A percentile compares a stretch with the other conserved stretches of the same genome.
phyloP scores from a whole-genome alignment of 192 early-diverging fungal genomes.

The Backusella circina region DNA sequence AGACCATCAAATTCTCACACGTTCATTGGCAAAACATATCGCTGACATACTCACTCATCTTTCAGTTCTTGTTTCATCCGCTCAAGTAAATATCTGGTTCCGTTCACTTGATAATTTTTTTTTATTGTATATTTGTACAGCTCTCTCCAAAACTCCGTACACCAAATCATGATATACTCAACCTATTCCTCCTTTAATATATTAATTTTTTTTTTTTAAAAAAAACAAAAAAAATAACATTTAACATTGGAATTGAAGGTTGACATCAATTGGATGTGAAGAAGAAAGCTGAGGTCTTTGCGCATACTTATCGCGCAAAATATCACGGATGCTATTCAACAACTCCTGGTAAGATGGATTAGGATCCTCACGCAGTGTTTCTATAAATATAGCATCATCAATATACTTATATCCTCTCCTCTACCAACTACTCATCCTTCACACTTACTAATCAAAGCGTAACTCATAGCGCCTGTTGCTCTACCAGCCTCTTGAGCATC shows the following conservation, averaged over 20 bases:
- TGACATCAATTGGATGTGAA: conserved; percentile 51
- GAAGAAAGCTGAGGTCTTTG: conserved; percentile 81
- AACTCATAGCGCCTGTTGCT: conserved; percentile 73
- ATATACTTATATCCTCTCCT: not conserved
- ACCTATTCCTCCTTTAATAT: too few species aligned
- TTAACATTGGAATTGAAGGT: conserved; percentile 25
- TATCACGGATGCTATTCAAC: conserved; percentile 61
- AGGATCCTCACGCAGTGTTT: conserved; percentile 50
- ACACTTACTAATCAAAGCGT: conserved; percentile 65
- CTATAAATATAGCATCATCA: not conserved
- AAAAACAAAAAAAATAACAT: too few species aligned
- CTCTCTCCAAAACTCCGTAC: too few species aligned
- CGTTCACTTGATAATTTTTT: too few species aligned
- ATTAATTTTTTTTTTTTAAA: too few species aligned
- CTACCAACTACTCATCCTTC: too few species aligned
- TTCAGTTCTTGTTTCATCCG: too few species aligned
- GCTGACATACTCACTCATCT: too few species aligned
- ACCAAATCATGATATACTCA: not conserved
- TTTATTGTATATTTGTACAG: too few species aligned
- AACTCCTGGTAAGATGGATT: conserved; percentile 68
- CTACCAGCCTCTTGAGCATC: conserved; percentile 60
- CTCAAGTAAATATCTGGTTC: too few species aligned
- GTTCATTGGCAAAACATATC: too few species aligned
- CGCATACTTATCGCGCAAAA: conserved; percentile 58
- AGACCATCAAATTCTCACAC: too few species aligned